Evolutionary conservation across 441 rosid genomes (phyloP).

Genomic region (Syzygium malaccense): DNA sequence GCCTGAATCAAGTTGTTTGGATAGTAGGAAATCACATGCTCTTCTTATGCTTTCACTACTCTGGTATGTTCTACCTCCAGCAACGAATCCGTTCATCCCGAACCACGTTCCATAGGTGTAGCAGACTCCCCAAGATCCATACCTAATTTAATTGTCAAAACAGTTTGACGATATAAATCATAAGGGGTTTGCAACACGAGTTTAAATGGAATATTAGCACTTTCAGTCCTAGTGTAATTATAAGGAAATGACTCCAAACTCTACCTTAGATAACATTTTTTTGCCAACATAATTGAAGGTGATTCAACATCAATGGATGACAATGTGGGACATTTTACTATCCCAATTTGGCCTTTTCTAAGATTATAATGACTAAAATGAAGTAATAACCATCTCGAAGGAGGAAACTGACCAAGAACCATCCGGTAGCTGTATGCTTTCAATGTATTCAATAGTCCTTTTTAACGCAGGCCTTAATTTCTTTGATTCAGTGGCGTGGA

Average conservation of each 20-base stretch:
- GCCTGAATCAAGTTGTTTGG: neutral
- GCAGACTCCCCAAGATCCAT: slow-evolving; percentile 23
- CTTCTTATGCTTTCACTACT: neutral
- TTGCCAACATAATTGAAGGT: too few species aligned
- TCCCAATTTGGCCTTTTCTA: neutral
- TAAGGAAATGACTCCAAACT: neutral
- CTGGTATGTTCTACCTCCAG: slow-evolving; percentile 16
- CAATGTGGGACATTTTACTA: neutral
- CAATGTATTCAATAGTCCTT: neutral
- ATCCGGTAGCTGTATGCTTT: neutral
- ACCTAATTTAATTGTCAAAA: neutral
- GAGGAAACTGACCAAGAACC: neutral
- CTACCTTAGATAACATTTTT: neutral
- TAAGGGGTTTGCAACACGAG: too few species aligned
- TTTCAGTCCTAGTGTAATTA: neutral
- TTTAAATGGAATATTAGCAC: neutral
- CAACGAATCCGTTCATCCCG: slow-evolving; percentile 13
- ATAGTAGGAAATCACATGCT: neutral
- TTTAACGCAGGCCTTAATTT: neutral
- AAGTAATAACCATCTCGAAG: neutral
- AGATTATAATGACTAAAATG: neutral
- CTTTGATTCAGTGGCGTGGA: neutral
- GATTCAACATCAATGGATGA: neutral
- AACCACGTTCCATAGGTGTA: slow-evolving; percentile 21
- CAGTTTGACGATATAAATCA: neutral